Evolutionary conservation across 169 alveolate species (phyloP).

Genomic region (Plasmodium malariae): DNA sequence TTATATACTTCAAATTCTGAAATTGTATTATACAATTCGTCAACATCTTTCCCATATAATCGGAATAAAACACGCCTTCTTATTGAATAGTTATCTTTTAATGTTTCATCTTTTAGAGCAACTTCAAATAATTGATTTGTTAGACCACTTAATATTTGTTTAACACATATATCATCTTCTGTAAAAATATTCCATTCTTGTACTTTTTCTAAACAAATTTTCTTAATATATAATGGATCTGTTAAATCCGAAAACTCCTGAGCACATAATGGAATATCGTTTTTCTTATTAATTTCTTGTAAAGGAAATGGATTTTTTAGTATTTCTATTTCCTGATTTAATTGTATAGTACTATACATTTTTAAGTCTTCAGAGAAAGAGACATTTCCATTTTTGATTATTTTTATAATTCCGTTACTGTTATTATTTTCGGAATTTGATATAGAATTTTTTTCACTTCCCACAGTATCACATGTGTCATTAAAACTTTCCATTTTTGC

Average conservation of each 20-base stretch:
- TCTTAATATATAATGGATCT: slow-evolving; percentile 79
- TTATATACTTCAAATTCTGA: slow-evolving; percentile 84
- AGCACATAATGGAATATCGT: slow-evolving; percentile 77
- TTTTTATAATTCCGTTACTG: slow-evolving; percentile 1
- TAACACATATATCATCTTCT: slow-evolving; percentile 76
- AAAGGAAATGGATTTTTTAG: slow-evolving; percentile 50
- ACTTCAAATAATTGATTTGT: slow-evolving; percentile 83
- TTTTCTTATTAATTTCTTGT: slow-evolving; percentile 54
- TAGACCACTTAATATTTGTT: slow-evolving; percentile 81
- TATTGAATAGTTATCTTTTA: slow-evolving; percentile 30
- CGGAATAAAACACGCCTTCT: slow-evolving; percentile 80
- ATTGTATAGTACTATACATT: slow-evolving; percentile 51
- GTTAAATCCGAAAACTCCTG: slow-evolving; percentile 80
- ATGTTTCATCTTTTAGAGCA: slow-evolving; percentile 57
- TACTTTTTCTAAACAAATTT: slow-evolving; percentile 77
- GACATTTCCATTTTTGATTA: not conserved
- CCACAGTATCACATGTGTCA: not conserved
- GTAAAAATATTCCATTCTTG: slow-evolving; percentile 78
- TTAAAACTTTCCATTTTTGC: slow-evolving; percentile 21
- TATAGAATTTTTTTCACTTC: not conserved
- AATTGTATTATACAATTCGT: slow-evolving; percentile 80
- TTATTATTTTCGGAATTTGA: slow-evolving; percentile 2
- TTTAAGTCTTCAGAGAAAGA: slow-evolving; percentile 36
- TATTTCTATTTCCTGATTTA: slow-evolving; percentile 71
- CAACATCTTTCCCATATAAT: slow-evolving; percentile 81